phyloP scores from a whole-genome alignment of 2,329 filamentous ascomycete genomes.

The Arachnopeziza araneosa region DNA sequence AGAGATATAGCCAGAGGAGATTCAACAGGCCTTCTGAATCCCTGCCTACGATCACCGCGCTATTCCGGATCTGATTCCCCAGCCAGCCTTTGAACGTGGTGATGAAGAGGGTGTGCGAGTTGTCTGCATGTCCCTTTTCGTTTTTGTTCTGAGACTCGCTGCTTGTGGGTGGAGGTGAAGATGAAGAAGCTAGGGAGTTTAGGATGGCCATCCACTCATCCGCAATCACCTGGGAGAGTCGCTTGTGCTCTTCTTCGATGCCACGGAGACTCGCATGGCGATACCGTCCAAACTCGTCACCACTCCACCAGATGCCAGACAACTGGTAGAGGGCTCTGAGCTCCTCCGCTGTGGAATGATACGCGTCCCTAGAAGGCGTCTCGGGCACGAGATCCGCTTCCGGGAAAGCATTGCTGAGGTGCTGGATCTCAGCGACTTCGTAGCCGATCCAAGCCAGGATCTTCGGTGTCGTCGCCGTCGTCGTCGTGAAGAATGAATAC shows the following conservation, averaged over 20 bases:
- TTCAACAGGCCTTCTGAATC: background rate
- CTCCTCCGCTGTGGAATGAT: background rate
- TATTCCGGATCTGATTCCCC: background rate
- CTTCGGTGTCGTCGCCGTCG: background rate
- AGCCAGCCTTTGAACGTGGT: background rate
- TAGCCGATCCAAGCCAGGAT: background rate
- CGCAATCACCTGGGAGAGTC: background rate
- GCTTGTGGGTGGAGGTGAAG: background rate
- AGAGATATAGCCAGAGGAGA: background rate
- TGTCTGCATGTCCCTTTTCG: background rate
- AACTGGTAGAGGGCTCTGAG: background rate
- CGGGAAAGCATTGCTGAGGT: background rate
- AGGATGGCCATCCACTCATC: background rate
- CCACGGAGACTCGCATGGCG: constrained; percentile 3
- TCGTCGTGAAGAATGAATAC: constrained; percentile 1
- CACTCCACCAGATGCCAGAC: constrained; percentile 5
- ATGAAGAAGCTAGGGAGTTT: background rate
- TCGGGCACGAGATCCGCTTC: background rate
- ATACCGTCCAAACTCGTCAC: constrained; percentile 6
- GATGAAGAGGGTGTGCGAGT: background rate
- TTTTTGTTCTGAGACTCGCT: background rate
- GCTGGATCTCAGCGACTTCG: background rate
- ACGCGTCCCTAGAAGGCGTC: background rate
- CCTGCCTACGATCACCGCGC: background rate
- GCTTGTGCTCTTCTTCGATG: constrained; percentile 3